phyloP scores from a whole-genome alignment of 2,329 filamentous ascomycete species.

The Ceratocystis cacaofunesta region DNA sequence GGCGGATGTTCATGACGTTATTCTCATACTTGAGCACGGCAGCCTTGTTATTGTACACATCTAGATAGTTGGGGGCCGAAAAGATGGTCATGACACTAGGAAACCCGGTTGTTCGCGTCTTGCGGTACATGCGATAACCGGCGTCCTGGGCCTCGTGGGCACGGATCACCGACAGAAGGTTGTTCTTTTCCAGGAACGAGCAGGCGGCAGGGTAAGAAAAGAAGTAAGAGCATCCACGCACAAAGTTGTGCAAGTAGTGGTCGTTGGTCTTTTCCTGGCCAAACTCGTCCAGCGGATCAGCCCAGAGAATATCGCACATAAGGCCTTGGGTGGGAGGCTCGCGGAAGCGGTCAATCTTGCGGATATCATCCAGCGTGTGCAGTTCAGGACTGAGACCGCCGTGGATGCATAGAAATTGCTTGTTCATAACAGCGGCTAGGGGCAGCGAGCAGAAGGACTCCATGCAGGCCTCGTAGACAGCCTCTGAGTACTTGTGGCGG shows the following conservation, averaged over 20 bases:
- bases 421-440: conserved; percentile 97
- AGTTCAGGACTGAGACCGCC: conserved; percentile 90
- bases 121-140: conserved; percentile 97
- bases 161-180: conserved; percentile 88
- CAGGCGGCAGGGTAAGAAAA: conserved; percentile 97
- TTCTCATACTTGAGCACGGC: conserved; percentile 99
- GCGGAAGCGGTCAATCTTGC: conserved; percentile 81
- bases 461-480: conserved; percentile 93
- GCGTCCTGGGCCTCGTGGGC: conserved; percentile 98
- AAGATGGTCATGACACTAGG: conserved; percentile 99
- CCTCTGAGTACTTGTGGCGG: conserved; percentile 98
- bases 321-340: conserved; percentile 93
- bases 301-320: conserved; percentile 99
- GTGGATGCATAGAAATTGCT: conserved; percentile 97
- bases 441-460: conserved; percentile 93
- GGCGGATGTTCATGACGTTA: conserved; percentile 99
- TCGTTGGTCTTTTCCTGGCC: conserved; percentile 97
- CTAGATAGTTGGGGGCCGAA: conserved; percentile 94
- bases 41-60: conserved; percentile 99
- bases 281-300: conserved; percentile 94
- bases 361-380: conserved; percentile 87
- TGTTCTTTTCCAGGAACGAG: conserved; percentile 97
- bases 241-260: conserved; percentile 96
- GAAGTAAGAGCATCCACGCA: conserved; percentile 97
- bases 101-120: conserved; percentile 94